A percentile compares a stretch with the other conserved stretches of the same genome.
These are phyloP conservation scores for Mimosa pudica DNA, from an alignment of 306 rosid genomes.

Conservation along the genomic window DNA sequence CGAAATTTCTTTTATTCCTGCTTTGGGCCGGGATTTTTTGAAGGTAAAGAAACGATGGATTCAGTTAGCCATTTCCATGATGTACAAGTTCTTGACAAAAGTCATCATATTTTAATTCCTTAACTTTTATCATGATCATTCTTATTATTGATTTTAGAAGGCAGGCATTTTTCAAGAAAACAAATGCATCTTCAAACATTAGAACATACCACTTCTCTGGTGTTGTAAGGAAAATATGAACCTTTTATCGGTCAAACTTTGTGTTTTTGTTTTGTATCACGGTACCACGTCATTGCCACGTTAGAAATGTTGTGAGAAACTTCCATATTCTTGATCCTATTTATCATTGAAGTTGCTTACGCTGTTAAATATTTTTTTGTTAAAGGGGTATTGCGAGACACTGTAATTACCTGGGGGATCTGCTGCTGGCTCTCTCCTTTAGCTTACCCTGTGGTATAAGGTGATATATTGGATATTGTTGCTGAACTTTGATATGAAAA, in stretches of 20 bases:
- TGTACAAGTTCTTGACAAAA: not conserved
- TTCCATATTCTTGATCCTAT: slow-evolving; percentile 30
- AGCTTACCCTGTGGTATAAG: slow-evolving; percentile 97
- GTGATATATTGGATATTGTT: slow-evolving; percentile 43
- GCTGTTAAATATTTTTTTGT: slow-evolving; percentile 17
- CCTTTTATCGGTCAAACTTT: not conserved
- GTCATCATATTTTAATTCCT: not conserved
- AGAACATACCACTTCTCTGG: not conserved
- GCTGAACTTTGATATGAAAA: slow-evolving; percentile 10
- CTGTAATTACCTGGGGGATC: slow-evolving; percentile 93
- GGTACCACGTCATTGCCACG: slow-evolving; percentile 1
- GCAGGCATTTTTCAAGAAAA: not conserved
- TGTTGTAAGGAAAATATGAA: not conserved
- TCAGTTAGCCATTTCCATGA: not conserved
- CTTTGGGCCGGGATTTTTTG: not conserved
- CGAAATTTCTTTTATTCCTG: not conserved
- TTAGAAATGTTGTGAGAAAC: not conserved
- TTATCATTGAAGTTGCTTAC: slow-evolving; percentile 29
- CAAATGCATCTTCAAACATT: not conserved
- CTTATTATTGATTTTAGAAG: not conserved
- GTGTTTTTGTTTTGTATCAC: not conserved
- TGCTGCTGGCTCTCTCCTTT: slow-evolving; percentile 89
- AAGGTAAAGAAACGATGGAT: not conserved
- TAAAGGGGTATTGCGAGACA: slow-evolving; percentile 94
- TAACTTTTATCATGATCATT: not conserved